Conservation (phyloP, 2,329 filamentous ascomycete genomes). For the Alternaria dauci region DNA sequence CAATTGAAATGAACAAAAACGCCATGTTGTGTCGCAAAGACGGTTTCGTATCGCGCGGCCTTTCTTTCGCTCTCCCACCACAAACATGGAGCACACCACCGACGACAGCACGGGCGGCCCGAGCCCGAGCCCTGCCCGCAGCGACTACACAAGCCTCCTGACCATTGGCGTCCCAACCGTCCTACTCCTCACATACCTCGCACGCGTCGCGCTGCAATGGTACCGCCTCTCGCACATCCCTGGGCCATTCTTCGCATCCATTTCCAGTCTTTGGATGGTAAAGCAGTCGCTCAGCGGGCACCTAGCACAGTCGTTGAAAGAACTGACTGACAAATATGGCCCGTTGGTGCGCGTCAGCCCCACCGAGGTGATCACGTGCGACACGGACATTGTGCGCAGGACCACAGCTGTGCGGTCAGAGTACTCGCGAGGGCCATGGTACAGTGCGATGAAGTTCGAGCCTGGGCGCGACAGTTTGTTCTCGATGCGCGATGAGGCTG, state of each 20-base stretch:
- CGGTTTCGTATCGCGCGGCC: not conserved
- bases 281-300: slow-evolving; percentile 15
- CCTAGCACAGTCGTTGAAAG: not conserved
- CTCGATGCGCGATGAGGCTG: slow-evolving; percentile 56
- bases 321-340: slow-evolving; percentile 30
- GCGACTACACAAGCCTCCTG: not conserved
- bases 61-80: rapidly evolving
- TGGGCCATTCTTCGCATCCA: slow-evolving; percentile 29
- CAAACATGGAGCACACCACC: not conserved
- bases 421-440: slow-evolving; percentile 44
- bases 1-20: not conserved
- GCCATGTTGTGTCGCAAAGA: not conserved
- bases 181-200: slow-evolving; percentile 13
- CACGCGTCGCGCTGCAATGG: slow-evolving; percentile 21
- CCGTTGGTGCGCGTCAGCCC: slow-evolving; percentile 55
- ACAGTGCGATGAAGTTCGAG: slow-evolving; percentile 58
- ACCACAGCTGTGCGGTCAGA: slow-evolving; percentile 53
- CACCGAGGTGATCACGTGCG: slow-evolving; percentile 57
- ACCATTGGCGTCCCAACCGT: slow-evolving; percentile 15
- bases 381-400: slow-evolving; percentile 56
- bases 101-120: not conserved
- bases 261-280: slow-evolving; percentile 31
- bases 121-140: not conserved
- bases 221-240: slow-evolving; percentile 34
- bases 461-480: slow-evolving; percentile 62